A percentile compares a stretch with the other conserved stretches of the same genome.
phyloP scores from a whole-genome alignment of 768 basidiomycete species.

The Boletus rubroflammeus region DNA sequence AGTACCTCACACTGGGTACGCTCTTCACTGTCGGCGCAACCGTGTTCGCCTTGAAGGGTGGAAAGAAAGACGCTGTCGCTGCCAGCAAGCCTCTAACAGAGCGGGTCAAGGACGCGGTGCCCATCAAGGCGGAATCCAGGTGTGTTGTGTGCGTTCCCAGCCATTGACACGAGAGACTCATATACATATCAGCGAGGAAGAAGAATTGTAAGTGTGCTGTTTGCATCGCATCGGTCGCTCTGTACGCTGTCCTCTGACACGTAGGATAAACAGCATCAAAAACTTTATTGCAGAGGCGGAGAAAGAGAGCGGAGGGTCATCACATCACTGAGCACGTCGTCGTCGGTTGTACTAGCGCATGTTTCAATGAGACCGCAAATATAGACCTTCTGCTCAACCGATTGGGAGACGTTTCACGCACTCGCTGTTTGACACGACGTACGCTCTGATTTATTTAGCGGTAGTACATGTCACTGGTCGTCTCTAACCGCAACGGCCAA shows the following conservation, averaged over 20 bases:
- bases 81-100: constrained; percentile 42
- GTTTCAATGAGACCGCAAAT: constrained; percentile 5
- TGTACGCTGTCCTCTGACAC: constrained; percentile 37
- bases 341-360: neutral
- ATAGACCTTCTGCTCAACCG: neutral
- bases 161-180: constrained; percentile 4
- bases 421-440: constrained; percentile 4
- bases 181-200: constrained; percentile 60
- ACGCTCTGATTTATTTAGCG: neutral
- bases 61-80: constrained; percentile 45
- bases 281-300: constrained; percentile 81
- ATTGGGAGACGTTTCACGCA: neutral
- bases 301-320: constrained; percentile 56
- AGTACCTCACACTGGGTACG: constrained; percentile 72
- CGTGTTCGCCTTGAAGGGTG: constrained; percentile 52
- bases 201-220: constrained; percentile 64
- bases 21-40: constrained; percentile 56
- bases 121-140: constrained; percentile 65
- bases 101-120: constrained; percentile 62
- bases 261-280: constrained; percentile 65
- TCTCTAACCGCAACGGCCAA: constrained; percentile 2
- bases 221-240: constrained; percentile 11
- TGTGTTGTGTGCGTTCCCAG: constrained; percentile 36
- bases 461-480: neutral
- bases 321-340: constrained; percentile 26